Evolutionary conservation across 768 basidiomycete species (phyloP), one percentile per base, ranked within the genome.

Genomic region (Lactarius akahatsu): DNA sequence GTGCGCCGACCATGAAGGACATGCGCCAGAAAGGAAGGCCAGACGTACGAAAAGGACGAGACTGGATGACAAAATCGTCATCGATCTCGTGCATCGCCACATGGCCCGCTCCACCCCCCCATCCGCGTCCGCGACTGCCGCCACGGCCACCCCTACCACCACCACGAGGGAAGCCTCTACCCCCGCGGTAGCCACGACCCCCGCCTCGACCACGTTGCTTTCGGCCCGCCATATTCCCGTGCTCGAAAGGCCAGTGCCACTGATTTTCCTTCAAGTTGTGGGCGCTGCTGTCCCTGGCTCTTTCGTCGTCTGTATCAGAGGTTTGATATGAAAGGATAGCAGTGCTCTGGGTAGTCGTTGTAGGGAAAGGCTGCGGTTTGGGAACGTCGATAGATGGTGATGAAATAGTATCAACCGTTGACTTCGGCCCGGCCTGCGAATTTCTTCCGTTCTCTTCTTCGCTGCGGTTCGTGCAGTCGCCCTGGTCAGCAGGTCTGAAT

Each of bases 91-190:
- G 10, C n/a, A 26, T 26, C 2, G 15, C 56, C 20, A 36, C n/a
- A 34, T 68, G 64, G 9, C 71, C 70, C 7, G 71, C 71, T 30
- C 73, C 71, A 2, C 30, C 62, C 26, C 62, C 66, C 47, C 58
- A 59, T 20, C 50, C 52, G 13, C 52, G 43, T n/a, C 73, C 57
- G n/a, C 70, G 73, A 59, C 74, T 62, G 0, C 72, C 47, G 1
- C 72, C 71, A 23, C 75, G 71, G 38, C 76, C 71, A 43, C 75
- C 68, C n/a, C 76, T 72, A 30, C 76, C 74, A 67, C 74, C 70
- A 5, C 74, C 75, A 45, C 73, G 66, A 11, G 63, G 63, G 26
- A 45, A 20, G 54, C 76, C 73, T 45, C 76, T 75, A 65, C 75
- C 70, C 4, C 73, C 75, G 41, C 73, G 64, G 6, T 62, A 54